These are phyloP conservation scores for Apiospora hydei DNA, from an alignment of 2,329 filamentous ascomycete species.

Conservation along the genomic window DNA sequence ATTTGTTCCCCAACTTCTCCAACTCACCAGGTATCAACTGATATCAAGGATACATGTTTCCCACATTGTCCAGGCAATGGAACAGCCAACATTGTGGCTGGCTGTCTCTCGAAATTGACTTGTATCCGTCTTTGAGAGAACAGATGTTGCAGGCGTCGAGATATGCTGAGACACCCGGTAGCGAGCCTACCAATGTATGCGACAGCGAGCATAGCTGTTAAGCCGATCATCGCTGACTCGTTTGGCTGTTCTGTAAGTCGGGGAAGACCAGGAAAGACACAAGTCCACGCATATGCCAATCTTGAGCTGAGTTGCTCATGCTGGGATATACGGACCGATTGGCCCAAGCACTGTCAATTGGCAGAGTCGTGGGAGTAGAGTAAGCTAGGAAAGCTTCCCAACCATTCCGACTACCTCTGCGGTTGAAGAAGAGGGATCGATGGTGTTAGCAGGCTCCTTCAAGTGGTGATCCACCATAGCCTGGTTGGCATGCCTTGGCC, in stretches of 20 bases:
- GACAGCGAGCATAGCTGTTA: background rate
- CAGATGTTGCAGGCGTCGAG: background rate
- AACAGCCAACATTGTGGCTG: background rate
- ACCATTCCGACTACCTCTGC: background rate
- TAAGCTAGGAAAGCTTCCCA: conserved; percentile 5
- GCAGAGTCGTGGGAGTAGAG: background rate
- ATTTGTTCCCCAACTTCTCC: conserved; percentile 7
- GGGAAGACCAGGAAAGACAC: too few relatives aligned
- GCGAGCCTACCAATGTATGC: background rate
- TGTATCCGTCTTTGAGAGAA: background rate
- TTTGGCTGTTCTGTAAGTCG: background rate
- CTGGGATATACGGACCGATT: conserved; percentile 17
- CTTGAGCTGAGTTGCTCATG: background rate
- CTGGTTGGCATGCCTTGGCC: background rate
- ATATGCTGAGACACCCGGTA: background rate
- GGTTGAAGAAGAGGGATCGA: background rate
- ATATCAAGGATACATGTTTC: too few relatives aligned
- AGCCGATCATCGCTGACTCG: background rate
- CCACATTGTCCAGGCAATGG: background rate
- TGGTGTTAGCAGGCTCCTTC: background rate
- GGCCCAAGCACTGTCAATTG: background rate
- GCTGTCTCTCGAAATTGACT: background rate
- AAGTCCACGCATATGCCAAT: background rate
- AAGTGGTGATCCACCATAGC: conserved; percentile 7
- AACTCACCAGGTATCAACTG: background rate